Conservation (phyloP, 1,284 basidiomycete species). For the Ceratobasidium sp. region DNA sequence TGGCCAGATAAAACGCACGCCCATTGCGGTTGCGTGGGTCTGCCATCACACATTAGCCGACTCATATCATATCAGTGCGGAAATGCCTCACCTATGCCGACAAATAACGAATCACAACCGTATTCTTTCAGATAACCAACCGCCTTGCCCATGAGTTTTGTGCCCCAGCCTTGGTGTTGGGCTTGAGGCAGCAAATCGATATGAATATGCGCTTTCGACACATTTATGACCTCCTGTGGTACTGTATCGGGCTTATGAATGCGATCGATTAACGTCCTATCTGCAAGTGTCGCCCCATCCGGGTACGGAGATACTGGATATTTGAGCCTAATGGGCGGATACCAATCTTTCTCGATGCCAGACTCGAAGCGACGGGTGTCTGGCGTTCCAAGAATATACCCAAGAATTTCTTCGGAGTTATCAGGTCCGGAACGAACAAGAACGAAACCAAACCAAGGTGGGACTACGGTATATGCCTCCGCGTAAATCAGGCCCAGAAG, state of each 20-base stretch:
- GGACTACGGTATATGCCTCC: constrained; percentile 76
- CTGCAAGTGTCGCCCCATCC: not conserved
- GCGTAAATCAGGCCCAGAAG: constrained; percentile 78
- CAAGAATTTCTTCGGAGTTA: constrained; percentile 62
- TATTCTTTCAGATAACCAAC: constrained; percentile 61
- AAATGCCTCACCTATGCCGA: constrained; percentile 22
- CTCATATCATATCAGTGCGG: too few relatives aligned
- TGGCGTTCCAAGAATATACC: constrained; percentile 71
- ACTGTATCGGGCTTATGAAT: constrained; percentile 35
- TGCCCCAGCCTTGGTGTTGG: constrained; percentile 73
- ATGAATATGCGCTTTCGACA: constrained; percentile 73
- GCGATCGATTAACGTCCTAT: constrained; percentile 63
- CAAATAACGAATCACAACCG: constrained; percentile 23
- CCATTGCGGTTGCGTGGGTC: constrained; percentile 29
- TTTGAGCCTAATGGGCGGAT: constrained; percentile 66
- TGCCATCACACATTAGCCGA: not conserved
- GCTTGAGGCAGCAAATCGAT: constrained; percentile 74
- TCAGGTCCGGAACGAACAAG: constrained; percentile 54
- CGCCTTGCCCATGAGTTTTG: constrained; percentile 66
- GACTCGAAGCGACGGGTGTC: constrained; percentile 72
- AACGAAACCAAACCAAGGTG: constrained; percentile 77
- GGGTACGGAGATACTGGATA: constrained; percentile 60
- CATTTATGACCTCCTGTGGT: constrained; percentile 61
- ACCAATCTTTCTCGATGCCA: constrained; percentile 68
- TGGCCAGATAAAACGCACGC: constrained; percentile 31